Evolutionary conservation across 139 green algal genomes (phyloP).

Genomic region (Axilococcus clingmanii): DNA sequence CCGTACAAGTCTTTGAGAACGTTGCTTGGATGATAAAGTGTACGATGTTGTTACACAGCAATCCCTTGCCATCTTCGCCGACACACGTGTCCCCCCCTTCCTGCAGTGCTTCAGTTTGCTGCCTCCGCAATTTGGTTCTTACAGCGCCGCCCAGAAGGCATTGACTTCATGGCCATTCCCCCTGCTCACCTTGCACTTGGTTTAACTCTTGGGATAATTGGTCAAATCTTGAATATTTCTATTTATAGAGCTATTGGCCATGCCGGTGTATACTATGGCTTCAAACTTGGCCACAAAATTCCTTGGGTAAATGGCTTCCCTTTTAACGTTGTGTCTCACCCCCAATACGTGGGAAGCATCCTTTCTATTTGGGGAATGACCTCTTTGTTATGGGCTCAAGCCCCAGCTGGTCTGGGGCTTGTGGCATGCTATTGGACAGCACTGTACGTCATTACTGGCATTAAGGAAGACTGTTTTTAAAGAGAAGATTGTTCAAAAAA

Average conservation of each 20-base stretch:
- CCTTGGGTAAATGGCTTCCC: conserved; percentile 71
- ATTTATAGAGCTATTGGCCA: conserved; percentile 63
- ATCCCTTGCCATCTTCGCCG: not conserved
- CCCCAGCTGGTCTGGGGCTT: conserved; percentile 12
- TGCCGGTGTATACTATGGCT: conserved; percentile 76
- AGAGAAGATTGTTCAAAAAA: not conserved
- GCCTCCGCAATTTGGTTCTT: conserved; percentile 34
- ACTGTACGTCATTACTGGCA: conserved; percentile 47
- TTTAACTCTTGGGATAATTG: conserved; percentile 13
- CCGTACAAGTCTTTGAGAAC: conserved; percentile 38
- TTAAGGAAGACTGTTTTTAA: conserved; percentile 31
- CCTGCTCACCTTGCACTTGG: conserved; percentile 14
- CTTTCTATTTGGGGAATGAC: conserved; percentile 44
- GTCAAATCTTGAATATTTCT: conserved; percentile 61
- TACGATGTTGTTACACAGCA: conserved; percentile 5
- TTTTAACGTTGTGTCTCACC: conserved; percentile 64
- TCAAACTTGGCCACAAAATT: conserved; percentile 54
- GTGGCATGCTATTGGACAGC: conserved; percentile 45
- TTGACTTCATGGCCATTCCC: conserved; percentile 28
- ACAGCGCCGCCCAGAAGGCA: conserved; percentile 15
- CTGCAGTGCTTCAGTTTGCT: conserved; percentile 22
- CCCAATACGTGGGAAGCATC: conserved; percentile 67
- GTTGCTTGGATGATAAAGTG: conserved; percentile 44
- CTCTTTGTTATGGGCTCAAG: conserved; percentile 24
- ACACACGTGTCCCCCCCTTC: not conserved